Evolutionary conservation across 1,284 basidiomycete genomes (phyloP), one percentile per base, ranked within the genome.

Genomic region (Taiwanofungus camphoratus): DNA sequence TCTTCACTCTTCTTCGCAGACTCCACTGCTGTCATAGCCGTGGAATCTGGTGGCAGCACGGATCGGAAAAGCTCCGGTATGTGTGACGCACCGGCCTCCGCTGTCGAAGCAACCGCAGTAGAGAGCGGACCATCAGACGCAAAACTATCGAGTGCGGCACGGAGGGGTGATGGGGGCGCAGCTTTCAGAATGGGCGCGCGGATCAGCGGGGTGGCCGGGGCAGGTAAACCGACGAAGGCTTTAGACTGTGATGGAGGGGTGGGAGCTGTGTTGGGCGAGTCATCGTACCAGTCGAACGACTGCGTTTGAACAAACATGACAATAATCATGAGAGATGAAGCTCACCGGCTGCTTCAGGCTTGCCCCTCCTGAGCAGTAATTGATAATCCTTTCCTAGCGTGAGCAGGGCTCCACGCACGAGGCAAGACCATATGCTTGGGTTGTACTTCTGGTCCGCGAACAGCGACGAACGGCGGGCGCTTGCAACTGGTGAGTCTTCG

Each of bases 391-490:
- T 61, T 4, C 81, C 85, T 1, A 91, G 66, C 7, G 73, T 61
- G 5, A 81, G 50, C 2, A 90, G 68, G 18, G 76, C 70, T 41
- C 79, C 76, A 3, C 82, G 70, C 11, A 70, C 68, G 19, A 87
- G 64, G 3, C 70, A 69, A 22, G 66, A 67, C 85, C 87, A 90
- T 3, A 84, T 58, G 41, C 66, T 78, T 0, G 81, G 81, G 19
- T 68, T 73, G 35, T 76, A 73, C 52, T 81, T 84, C 56, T 85
- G 80, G 53, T 89, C 85, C 1, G 70, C 71, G 54, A 88, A 88
- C 1, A 90, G 60, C 0, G 74, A 70, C 1, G 71, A 67, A 5
- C 86, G 70, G 26, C 70, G 49, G 0, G 69, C 54, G 11, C 63
- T 57, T 0, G 70, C 71, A 4, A 62, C 48, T 0, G 68, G 39